These are phyloP conservation scores for Bjerkandera adusta DNA, from an alignment of 1,284 basidiomycete species.

Conservation along the genomic window DNA sequence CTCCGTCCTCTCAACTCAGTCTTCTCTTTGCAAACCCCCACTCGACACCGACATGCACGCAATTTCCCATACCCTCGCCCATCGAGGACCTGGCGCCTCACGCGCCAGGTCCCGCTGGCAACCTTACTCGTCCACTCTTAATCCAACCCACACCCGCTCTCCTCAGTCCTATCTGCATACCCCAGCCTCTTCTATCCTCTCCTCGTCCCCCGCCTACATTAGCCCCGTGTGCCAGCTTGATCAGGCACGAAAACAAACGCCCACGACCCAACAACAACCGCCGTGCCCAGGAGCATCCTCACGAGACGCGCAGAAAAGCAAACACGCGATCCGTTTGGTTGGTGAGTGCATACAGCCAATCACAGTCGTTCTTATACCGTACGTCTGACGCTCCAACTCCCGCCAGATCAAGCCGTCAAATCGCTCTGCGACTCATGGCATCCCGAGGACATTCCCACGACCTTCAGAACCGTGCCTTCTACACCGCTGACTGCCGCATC, in stretches of 20 bases:
- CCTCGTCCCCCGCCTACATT: slow-evolving; percentile 36
- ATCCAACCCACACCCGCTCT: slow-evolving; percentile 40
- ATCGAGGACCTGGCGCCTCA: slow-evolving; percentile 64
- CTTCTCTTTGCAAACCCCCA: slow-evolving; percentile 14
- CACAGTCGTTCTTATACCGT: slow-evolving; percentile 1
- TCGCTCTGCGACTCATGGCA: slow-evolving; percentile 74
- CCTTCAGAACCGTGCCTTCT: slow-evolving; percentile 45
- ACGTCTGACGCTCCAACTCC: slow-evolving; percentile 4
- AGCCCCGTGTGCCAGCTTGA: slow-evolving; percentile 37
- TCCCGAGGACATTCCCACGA: slow-evolving; percentile 63
- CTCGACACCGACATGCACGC: slow-evolving; percentile 45
- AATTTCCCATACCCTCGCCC: slow-evolving; percentile 58
- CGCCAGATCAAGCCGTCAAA: slow-evolving; percentile 72
- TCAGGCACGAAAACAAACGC: slow-evolving; percentile 32
- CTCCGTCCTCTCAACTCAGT: slow-evolving; percentile 23
- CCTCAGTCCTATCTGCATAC: slow-evolving; percentile 55
- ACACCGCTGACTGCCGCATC: slow-evolving; percentile 17
- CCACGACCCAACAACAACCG: slow-evolving; percentile 27
- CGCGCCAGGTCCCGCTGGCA: slow-evolving; percentile 71
- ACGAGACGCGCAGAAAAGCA: slow-evolving; percentile 55
- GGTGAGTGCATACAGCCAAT: slow-evolving; percentile 45
- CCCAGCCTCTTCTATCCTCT: slow-evolving; percentile 53
- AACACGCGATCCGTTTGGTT: slow-evolving; percentile 63
- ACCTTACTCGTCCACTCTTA: slow-evolving; percentile 50
- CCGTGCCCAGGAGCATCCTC: slow-evolving; percentile 33